Conservation (phyloP, 192 early-diverging fungal genomes). For the Linnemannia schmuckeri region DNA sequence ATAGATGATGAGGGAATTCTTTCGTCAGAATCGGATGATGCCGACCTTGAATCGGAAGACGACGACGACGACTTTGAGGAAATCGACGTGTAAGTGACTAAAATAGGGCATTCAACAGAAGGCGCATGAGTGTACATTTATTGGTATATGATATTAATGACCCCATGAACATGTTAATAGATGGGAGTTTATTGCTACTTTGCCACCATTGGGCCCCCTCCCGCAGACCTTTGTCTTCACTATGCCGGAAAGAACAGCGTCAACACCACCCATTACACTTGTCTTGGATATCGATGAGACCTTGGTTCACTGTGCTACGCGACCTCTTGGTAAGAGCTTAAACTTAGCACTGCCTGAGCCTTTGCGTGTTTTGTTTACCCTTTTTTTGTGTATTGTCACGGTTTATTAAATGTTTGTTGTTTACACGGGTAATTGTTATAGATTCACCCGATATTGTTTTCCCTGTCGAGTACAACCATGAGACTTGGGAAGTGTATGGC, state of each 20-base stretch:
- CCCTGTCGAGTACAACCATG: slow-evolving; percentile 73
- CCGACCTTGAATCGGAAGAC: slow-evolving; percentile 53
- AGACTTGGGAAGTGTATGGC: slow-evolving; percentile 75
- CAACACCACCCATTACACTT: slow-evolving; percentile 74
- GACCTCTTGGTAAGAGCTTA: slow-evolving; percentile 31
- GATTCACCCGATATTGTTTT: slow-evolving; percentile 74
- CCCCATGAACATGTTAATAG: neutral
- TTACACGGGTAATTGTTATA: slow-evolving; percentile 8
- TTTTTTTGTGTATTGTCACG: too few relatives aligned
- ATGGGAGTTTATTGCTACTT: slow-evolving; percentile 68
- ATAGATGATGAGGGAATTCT: slow-evolving; percentile 54
- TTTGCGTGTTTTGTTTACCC: neutral
- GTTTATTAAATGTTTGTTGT: neutral
- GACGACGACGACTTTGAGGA: slow-evolving; percentile 57
- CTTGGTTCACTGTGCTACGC: slow-evolving; percentile 75
- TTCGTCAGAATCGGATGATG: slow-evolving; percentile 52
- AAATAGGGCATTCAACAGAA: neutral
- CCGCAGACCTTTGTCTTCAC: slow-evolving; percentile 66
- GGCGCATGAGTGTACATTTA: neutral
- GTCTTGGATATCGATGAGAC: slow-evolving; percentile 80
- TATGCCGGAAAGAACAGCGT: slow-evolving; percentile 71
- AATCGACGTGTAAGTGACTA: slow-evolving; percentile 45
- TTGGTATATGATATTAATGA: neutral
- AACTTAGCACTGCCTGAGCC: neutral
- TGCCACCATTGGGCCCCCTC: slow-evolving; percentile 71